These are phyloP conservation scores for Prunus dulcis DNA, from an alignment of 306 rosid genomes.

Conservation along the genomic window DNA sequence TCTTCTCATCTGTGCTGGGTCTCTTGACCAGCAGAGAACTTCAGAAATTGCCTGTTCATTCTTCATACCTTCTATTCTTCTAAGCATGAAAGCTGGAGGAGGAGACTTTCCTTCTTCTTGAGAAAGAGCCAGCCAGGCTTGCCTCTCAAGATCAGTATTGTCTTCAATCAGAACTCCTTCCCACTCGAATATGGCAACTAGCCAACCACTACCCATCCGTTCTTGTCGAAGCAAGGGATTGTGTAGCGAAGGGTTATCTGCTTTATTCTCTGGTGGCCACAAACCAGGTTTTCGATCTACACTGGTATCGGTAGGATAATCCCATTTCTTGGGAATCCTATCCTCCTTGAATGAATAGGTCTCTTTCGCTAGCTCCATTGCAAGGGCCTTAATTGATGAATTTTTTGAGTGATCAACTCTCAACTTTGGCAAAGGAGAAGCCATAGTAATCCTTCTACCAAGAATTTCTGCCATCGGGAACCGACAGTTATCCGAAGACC, in stretches of 20 bases:
- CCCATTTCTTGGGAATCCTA: conserved; percentile 53
- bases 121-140: conserved; percentile 77
- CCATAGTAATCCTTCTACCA: conserved; percentile 49
- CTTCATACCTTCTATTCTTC: conserved; percentile 94
- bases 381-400: conserved; percentile 57
- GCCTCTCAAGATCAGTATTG: conserved; percentile 75
- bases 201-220: conserved; percentile 97
- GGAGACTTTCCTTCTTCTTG: conserved; percentile 88
- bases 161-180: conserved; percentile 90
- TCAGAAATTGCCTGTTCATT: conserved; percentile 89
- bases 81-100: conserved; percentile 69
- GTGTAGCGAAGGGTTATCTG: conserved; percentile 68
- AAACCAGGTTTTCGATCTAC: conserved; percentile 62
- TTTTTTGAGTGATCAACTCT: conserved; percentile 24
- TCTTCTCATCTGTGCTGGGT: conserved; percentile 62
- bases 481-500: conserved; percentile 29
- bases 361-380: conserved; percentile 78
- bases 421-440: conserved; percentile 39
- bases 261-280: conserved; percentile 89
- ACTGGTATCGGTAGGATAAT: conserved; percentile 45
- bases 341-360: conserved; percentile 68
- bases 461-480: conserved; percentile 37
- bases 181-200: conserved; percentile 96
- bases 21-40: conserved; percentile 98
- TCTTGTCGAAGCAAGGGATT: conserved; percentile 93